These are phyloP conservation scores for Podila horticola DNA, from an alignment of 192 early-diverging fungal species.

Conservation along the genomic window DNA sequence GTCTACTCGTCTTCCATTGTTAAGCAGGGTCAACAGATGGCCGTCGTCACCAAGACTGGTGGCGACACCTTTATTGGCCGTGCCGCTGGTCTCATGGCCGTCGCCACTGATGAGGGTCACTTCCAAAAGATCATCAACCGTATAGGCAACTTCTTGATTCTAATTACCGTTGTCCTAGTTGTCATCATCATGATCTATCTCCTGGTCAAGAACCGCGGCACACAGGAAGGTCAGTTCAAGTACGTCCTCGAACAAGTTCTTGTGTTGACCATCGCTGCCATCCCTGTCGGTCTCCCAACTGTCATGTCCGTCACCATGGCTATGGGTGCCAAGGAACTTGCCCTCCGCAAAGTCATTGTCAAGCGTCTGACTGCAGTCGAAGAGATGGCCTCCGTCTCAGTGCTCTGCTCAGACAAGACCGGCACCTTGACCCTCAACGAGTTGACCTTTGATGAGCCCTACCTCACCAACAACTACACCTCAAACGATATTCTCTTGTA, in stretches of 20 bases:
- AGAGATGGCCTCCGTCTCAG: conserved; percentile 92
- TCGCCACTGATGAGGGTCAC: conserved; percentile 93
- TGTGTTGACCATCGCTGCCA: conserved; percentile 87
- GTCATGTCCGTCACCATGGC: conserved; percentile 99
- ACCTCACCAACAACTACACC: conserved; percentile 71
- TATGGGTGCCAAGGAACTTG: conserved; percentile 91
- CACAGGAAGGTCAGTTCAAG: conserved; percentile 29
- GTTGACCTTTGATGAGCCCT: conserved; percentile 93
- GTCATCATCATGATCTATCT: conserved; percentile 84
- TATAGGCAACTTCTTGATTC: conserved; percentile 94
- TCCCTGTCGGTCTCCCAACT: conserved; percentile 95
- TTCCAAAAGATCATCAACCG: conserved; percentile 95
- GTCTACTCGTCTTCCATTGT: conserved; percentile 94
- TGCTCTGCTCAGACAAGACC: conserved; percentile 91
- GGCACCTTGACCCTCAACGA: conserved; percentile 95
- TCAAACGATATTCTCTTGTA: conserved; percentile 86
- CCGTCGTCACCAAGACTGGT: conserved; percentile 94
- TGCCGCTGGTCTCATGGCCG: conserved; percentile 90
- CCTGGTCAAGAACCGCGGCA: conserved; percentile 59
- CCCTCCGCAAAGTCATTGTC: conserved; percentile 94
- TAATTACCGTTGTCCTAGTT: conserved; percentile 81
- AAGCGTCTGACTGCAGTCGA: conserved; percentile 96
- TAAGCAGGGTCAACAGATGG: conserved; percentile 95
- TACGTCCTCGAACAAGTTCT: conserved; percentile 75
- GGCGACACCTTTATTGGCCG: conserved; percentile 93